A percentile compares a stretch with the other conserved stretches of the same genome.
These are phyloP conservation scores for Clarkia xantiana DNA, from an alignment of 345 rosid genomes.

Conservation along the genomic window DNA sequence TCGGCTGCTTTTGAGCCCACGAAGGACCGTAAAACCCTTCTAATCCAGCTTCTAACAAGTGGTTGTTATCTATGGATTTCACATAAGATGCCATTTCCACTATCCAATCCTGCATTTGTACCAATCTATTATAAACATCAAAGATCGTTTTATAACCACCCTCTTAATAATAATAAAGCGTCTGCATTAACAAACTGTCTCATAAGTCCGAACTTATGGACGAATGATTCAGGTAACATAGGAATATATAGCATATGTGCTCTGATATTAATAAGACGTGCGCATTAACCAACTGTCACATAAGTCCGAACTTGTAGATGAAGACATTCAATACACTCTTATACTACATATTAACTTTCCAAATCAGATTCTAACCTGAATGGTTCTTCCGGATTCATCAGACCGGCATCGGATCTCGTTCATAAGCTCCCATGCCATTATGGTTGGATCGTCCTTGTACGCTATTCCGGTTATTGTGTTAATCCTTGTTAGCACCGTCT, in stretches of 20 bases:
- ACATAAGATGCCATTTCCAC: conserved; percentile 51
- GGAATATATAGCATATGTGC: too few species aligned
- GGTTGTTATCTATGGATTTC: conserved; percentile 51
- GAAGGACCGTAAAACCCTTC: conserved; percentile 54
- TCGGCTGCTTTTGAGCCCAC: conserved; percentile 34
- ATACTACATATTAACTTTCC: too few species aligned
- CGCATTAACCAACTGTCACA: too few species aligned
- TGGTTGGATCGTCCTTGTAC: conserved; percentile 54
- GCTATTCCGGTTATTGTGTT: conserved; percentile 43
- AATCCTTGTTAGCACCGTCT: conserved; percentile 46
- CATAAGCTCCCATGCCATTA: conserved; percentile 80
- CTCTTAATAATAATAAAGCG: too few species aligned
- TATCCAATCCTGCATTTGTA: conserved; percentile 31
- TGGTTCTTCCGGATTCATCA: conserved; percentile 38
- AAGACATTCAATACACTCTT: too few species aligned
- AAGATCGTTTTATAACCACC: background rate
- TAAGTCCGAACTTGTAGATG: too few species aligned
- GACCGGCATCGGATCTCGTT: conserved; percentile 54
- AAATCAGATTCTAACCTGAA: conserved; percentile 24
- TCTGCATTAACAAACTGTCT: too few species aligned
- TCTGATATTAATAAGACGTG: too few species aligned
- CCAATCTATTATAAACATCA: background rate
- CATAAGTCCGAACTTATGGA: too few species aligned
- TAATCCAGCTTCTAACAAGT: conserved; percentile 42
- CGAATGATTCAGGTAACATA: too few species aligned